Base-by-base conservation (phyloP, 139 green algal species). In the Pseudopediastrum boryanum region DNA sequence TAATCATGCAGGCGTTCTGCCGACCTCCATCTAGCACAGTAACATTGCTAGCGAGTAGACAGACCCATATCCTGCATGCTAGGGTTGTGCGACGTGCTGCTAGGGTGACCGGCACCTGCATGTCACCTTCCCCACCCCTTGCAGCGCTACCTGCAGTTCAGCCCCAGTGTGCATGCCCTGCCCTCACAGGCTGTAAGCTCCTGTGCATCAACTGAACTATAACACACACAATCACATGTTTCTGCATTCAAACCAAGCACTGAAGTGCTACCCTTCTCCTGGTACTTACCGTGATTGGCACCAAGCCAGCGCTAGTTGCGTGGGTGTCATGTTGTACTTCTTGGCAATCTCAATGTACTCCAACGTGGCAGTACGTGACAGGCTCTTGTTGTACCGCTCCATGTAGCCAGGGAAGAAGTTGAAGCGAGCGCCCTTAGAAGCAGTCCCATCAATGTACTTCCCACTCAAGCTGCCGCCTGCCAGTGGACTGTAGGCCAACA, bases 301-400 rank as follows among this genome's bases (percentile, higher is more conserved):
- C 87, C 86, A 98, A 1, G 87, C 91, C 38, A 98, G 86, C 13
- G 94, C 93, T 63, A 98, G 84, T 84, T 96, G 71, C 39, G 92
- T 84, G 9, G 90, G 84, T 4, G 92, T 96, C 23, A 98, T 44
- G 8, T 90, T 92, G 69, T 94, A 72, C 83, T 94, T 90, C 51
- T 79, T 9, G 1, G 94, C 93, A 31, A 98, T 61, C 36, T 88
- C 44, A 2, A 75, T 71, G 71, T 98, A 98, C 61, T 90, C 86
- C 0, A 36, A 66, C 23, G 94, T 85, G 9, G 94, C 94, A 35
- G 89, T 75, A 27, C 75, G 70, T 23, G 90, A 90, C 25, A 90
- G 62, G 1, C 63, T 86, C 65, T 86, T 67, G 38, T 85, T 82
- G 72, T 93, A 94, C 23, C 54, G 61, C 36, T 56, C 51, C 70